Percentiles rank a stretch among this genome's conserved stretches.
Evolutionary conservation across 2,329 filamentous ascomycete genomes (phyloP).

Genomic region (Aspergillus awamori): DNA sequence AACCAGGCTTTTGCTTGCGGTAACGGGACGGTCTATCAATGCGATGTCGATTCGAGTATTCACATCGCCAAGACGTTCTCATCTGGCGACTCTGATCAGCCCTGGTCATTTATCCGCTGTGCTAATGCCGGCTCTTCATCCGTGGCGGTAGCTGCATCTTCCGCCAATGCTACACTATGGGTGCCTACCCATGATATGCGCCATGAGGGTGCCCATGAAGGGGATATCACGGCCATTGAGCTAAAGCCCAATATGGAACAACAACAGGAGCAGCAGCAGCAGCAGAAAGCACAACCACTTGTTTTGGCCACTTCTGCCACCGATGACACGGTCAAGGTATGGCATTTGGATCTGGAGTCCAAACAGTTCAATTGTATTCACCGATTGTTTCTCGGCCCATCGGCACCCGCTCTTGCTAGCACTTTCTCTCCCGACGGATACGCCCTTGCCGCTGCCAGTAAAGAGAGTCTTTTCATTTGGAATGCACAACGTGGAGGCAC

Average conservation of each 20-base stretch:
- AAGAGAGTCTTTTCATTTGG: conserved; percentile 50
- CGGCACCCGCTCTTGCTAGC: conserved; percentile 44
- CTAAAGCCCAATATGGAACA: conserved; percentile 37
- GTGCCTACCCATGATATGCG: conserved; percentile 49
- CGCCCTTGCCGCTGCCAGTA: conserved; percentile 49
- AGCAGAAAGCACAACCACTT: conserved; percentile 27
- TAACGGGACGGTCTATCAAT: conserved; percentile 45
- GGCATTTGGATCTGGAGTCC: conserved; percentile 44
- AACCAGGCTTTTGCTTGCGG: conserved; percentile 45
- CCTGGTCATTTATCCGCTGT: conserved; percentile 48
- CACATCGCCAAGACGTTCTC: conserved; percentile 39
- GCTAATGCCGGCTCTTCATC: conserved; percentile 31
- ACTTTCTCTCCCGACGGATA: conserved; percentile 53
- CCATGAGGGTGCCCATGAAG: conserved; percentile 44
- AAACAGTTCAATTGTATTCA: conserved; percentile 42
- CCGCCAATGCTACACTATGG: conserved; percentile 45
- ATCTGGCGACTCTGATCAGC: conserved; percentile 32
- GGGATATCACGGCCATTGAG: conserved; percentile 48
- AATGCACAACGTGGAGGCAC: conserved; percentile 49
- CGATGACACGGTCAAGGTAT: conserved; percentile 50
- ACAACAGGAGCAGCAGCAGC: not conserved
- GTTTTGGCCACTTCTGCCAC: conserved; percentile 50
- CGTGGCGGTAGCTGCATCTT: conserved; percentile 45
- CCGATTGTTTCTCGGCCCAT: conserved; percentile 39
- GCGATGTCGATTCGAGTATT: conserved; percentile 42